Percentiles rank a stretch among this genome's conserved stretches.
These are phyloP conservation scores for Tulasnella sp. DNA, from an alignment of 768 basidiomycete species.

Conservation along the genomic window DNA sequence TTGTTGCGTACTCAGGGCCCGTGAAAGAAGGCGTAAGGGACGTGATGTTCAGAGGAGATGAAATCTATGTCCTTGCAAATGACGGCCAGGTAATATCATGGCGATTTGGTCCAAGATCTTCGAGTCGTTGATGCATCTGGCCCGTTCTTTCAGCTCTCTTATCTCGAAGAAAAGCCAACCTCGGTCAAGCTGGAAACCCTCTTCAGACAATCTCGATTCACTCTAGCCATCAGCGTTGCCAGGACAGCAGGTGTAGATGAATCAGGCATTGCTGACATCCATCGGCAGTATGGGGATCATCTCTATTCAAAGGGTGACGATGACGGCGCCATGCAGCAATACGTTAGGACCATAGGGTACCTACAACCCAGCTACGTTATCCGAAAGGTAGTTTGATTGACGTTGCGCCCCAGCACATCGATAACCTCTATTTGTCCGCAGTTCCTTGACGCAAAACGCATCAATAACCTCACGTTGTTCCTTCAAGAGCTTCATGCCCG, in stretches of 20 bases:
- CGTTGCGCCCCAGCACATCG: constrained; percentile 21
- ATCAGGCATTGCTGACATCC: constrained; percentile 78
- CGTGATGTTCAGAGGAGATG: constrained; percentile 76
- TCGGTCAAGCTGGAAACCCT: constrained; percentile 81
- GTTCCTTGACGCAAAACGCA: constrained; percentile 96
- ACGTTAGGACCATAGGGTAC: constrained; percentile 81
- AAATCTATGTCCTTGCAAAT: constrained; percentile 72
- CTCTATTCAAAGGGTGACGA: constrained; percentile 87
- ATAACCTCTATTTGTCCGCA: constrained; percentile 37
- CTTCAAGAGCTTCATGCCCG: constrained; percentile 90
- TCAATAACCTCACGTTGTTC: constrained; percentile 92
- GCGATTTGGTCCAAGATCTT: not conserved
- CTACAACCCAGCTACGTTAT: constrained; percentile 95
- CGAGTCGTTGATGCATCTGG: not conserved
- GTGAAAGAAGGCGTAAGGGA: constrained; percentile 81
- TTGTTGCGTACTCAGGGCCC: constrained; percentile 76
- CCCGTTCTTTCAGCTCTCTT: constrained; percentile 48
- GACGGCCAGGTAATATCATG: constrained; percentile 62
- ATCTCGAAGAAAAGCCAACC: constrained; percentile 74
- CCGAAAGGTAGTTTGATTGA: constrained; percentile 62
- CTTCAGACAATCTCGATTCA: constrained; percentile 73
- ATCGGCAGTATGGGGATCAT: constrained; percentile 85
- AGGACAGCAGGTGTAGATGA: constrained; percentile 71
- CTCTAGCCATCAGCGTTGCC: constrained; percentile 78
- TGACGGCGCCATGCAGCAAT: constrained; percentile 91